These are phyloP conservation scores for Suillus subluteus DNA, from an alignment of 768 basidiomycete genomes.

Conservation along the genomic window DNA sequence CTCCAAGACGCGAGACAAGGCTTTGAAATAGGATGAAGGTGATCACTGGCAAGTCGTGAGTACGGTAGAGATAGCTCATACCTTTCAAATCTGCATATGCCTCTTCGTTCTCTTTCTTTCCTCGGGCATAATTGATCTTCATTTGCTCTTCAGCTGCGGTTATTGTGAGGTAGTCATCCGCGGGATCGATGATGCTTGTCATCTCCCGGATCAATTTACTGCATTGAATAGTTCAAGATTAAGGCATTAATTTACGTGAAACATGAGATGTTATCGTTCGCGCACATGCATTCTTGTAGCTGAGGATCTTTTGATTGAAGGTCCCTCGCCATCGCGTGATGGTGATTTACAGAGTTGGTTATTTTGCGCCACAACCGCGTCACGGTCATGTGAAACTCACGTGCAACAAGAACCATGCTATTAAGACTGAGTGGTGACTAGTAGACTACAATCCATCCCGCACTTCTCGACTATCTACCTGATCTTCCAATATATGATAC, in stretches of 20 bases:
- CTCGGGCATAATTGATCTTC: constrained; percentile 53
- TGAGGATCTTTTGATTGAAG: constrained; percentile 35
- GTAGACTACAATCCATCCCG: background rate
- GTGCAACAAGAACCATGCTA: constrained; percentile 1
- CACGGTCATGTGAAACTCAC: constrained; percentile 8
- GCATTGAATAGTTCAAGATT: background rate
- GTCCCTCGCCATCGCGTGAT: constrained; percentile 29
- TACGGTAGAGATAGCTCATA: constrained; percentile 22
- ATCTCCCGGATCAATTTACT: constrained; percentile 75
- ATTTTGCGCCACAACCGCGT: constrained; percentile 1
- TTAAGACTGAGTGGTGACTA: too few relatives aligned
- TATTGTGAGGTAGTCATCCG: constrained; percentile 79
- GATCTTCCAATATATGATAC: constrained; percentile 74
- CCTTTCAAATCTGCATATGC: constrained; percentile 69
- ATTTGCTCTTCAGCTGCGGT: constrained; percentile 75
- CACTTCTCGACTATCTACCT: constrained; percentile 6
- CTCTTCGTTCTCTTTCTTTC: constrained; percentile 72
- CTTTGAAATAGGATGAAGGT: constrained; percentile 38
- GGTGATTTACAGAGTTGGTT: background rate
- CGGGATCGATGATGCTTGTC: constrained; percentile 73
- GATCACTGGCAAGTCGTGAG: background rate
- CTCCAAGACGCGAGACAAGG: constrained; percentile 65
- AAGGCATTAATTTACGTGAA: background rate
- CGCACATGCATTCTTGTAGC: constrained; percentile 39
- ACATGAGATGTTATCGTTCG: background rate